Evolutionary conservation across 208 protist genomes (phyloP).

Genomic region (Crithidia sp.): DNA sequence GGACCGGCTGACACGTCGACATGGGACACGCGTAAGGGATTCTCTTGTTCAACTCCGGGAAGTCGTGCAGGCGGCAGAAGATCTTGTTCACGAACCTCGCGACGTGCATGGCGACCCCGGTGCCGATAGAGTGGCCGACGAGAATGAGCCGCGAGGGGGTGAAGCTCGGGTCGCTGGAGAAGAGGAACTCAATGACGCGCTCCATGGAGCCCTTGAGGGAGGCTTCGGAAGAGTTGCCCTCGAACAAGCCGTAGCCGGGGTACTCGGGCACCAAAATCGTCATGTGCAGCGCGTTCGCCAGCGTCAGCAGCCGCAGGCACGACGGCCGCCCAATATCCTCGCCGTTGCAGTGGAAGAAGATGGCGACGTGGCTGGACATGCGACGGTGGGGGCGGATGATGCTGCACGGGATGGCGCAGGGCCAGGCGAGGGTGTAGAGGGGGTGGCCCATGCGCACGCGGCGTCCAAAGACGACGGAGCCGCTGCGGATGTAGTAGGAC

Average conservation of each 20-base stretch:
- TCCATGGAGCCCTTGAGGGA: slow-evolving; percentile 49
- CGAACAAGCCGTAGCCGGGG: slow-evolving; percentile 50
- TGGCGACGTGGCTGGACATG: slow-evolving; percentile 54
- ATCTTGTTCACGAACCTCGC: slow-evolving; percentile 38
- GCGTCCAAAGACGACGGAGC: slow-evolving; percentile 38
- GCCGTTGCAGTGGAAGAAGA: slow-evolving; percentile 62
- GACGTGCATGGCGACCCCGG: slow-evolving; percentile 45
- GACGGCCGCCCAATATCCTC: slow-evolving; percentile 49
- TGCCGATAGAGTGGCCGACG: slow-evolving; percentile 61
- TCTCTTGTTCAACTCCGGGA: slow-evolving; percentile 5
- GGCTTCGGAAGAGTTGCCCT: slow-evolving; percentile 39
- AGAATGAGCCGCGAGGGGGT: slow-evolving; percentile 47
- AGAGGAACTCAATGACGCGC: slow-evolving; percentile 49
- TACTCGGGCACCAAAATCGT: slow-evolving; percentile 53
- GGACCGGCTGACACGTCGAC: not conserved
- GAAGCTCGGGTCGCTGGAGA: slow-evolving; percentile 37
- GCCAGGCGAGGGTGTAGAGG: slow-evolving; percentile 22
- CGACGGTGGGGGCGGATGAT: slow-evolving; percentile 44
- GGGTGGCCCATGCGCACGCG: slow-evolving; percentile 27
- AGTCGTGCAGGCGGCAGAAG: slow-evolving; percentile 28
- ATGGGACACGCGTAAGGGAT: slow-evolving; percentile 28
- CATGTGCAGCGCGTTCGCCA: slow-evolving; percentile 57
- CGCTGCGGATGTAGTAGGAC: slow-evolving; percentile 39
- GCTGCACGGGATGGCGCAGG: slow-evolving; percentile 48
- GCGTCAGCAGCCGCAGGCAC: slow-evolving; percentile 35